Evolutionary conservation across 164 flowering plant species (phyloP).

Genomic region (grape (Vitis vinifera)): DNA sequence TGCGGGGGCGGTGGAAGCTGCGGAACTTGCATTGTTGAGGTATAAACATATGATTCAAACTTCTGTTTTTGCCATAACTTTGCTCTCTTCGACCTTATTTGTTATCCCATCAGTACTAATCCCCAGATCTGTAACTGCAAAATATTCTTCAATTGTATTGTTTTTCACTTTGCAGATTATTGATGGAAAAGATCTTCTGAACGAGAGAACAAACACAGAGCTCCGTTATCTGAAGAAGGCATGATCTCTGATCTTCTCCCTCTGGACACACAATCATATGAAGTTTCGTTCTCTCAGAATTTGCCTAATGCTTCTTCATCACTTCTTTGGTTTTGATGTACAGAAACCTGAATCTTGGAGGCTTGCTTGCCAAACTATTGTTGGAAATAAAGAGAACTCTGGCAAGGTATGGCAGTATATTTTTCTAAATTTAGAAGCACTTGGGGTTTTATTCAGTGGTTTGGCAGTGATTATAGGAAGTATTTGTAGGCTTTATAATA

Average conservation of each 20-base stretch:
- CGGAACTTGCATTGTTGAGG: conserved; percentile 99
- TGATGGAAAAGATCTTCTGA: conserved; percentile 83
- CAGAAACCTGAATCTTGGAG: conserved; percentile 99
- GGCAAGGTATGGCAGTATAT: conserved; percentile 66
- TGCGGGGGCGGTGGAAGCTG: conserved; percentile 99
- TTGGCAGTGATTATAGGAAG: too few relatives aligned
- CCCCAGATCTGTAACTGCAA: too few relatives aligned
- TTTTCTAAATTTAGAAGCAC: too few relatives aligned
- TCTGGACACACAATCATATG: background rate
- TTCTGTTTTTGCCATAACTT: background rate
- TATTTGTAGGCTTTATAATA: too few relatives aligned
- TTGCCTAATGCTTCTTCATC: background rate
- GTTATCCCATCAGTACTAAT: too few relatives aligned
- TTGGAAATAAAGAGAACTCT: conserved; percentile 89
- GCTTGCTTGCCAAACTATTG: conserved; percentile 97
- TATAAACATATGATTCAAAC: conserved; percentile 14
- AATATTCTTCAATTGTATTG: too few relatives aligned
- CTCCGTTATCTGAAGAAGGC: conserved; percentile 84
- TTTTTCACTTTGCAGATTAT: conserved; percentile 52
- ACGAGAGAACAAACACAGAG: conserved; percentile 85
- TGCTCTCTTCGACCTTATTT: too few relatives aligned
- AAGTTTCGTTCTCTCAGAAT: background rate
- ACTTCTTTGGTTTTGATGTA: background rate
- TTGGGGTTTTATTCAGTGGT: too few relatives aligned
- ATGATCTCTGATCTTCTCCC: conserved; percentile 8